These are phyloP conservation scores for Phaffia tasmanica DNA, from an alignment of 768 basidiomycete genomes.

Conservation along the genomic window DNA sequence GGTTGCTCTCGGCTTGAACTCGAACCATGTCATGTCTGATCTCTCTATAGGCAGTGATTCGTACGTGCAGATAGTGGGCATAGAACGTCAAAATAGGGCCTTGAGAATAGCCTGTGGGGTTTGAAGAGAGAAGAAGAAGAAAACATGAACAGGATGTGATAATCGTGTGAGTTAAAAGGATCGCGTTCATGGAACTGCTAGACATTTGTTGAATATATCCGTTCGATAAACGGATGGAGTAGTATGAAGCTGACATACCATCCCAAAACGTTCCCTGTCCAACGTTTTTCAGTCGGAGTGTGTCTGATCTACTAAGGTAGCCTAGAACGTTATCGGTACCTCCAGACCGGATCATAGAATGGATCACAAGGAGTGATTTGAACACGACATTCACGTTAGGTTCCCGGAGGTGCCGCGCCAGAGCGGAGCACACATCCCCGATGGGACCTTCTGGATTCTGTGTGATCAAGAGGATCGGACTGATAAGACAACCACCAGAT, in stretches of 20 bases:
- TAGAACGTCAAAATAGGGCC: constrained; percentile 81
- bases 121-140: neutral
- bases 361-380: constrained; percentile 89
- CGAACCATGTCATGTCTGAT: constrained; percentile 88
- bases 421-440: constrained; percentile 81
- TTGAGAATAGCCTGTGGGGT: constrained; percentile 58
- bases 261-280: constrained; percentile 68
- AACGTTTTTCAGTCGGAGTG: constrained; percentile 71
- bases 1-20: constrained; percentile 85
- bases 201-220: neutral
- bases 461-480: constrained; percentile 86
- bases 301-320: constrained; percentile 63
- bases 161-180: neutral
- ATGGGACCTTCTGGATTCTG: constrained; percentile 90
- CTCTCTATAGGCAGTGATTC: constrained; percentile 77
- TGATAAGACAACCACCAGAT: constrained; percentile 18
- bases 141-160: neutral
- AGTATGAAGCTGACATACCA: constrained; percentile 44
- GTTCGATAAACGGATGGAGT: neutral
- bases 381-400: constrained; percentile 93
- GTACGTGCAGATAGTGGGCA: constrained; percentile 72
- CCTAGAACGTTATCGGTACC: constrained; percentile 82
- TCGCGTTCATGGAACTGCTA: neutral
- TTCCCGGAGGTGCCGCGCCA: constrained; percentile 73
- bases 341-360: constrained; percentile 95